Conservation (phyloP, 1,284 basidiomycete genomes). For the Melampsora abietis-canadensis region DNA sequence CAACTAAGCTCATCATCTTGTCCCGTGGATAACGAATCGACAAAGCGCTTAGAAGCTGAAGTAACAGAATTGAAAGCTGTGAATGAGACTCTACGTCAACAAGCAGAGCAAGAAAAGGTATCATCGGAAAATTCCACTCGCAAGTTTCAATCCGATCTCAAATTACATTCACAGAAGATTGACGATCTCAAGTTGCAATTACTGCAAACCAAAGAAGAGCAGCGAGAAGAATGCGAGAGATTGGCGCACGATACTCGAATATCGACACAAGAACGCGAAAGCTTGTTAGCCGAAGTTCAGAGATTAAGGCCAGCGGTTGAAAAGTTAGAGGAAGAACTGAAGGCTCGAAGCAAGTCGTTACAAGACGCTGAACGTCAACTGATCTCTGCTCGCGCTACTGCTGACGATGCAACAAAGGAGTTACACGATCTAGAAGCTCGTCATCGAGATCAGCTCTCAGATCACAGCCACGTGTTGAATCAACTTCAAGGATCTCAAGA, state of each 20-base stretch:
- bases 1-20: slow-evolving; percentile 11
- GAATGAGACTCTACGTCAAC: slow-evolving; percentile 13
- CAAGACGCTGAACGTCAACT: slow-evolving; percentile 45
- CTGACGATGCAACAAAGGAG: slow-evolving; percentile 61
- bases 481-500: slow-evolving; percentile 33
- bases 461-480: slow-evolving; percentile 33
- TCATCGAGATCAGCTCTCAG: slow-evolving; percentile 42
- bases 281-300: slow-evolving; percentile 13
- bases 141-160: slow-evolving; percentile 29
- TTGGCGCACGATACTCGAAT: slow-evolving; percentile 17
- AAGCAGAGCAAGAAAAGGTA: slow-evolving; percentile 17
- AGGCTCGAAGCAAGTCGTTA: slow-evolving; percentile 32
- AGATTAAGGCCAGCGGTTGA: slow-evolving; percentile 22
- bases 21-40: slow-evolving; percentile 15
- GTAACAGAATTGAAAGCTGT: slow-evolving; percentile 25
- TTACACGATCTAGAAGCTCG: slow-evolving; percentile 55
- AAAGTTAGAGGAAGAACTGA: slow-evolving; percentile 30
- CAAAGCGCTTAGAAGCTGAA: slow-evolving; percentile 3
- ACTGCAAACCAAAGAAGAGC: slow-evolving; percentile 27
- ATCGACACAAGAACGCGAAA: slow-evolving; percentile 26
- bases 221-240: slow-evolving; percentile 22
- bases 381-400: slow-evolving; percentile 18
- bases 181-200: slow-evolving; percentile 37
- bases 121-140: slow-evolving; percentile 17
- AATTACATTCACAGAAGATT: slow-evolving; percentile 23